Percentiles rank a stretch among this genome's conserved stretches.
These are phyloP conservation scores for Ophiocordyceps camponoti-floridani DNA, from an alignment of 2,329 filamentous ascomycete species.

Conservation along the genomic window DNA sequence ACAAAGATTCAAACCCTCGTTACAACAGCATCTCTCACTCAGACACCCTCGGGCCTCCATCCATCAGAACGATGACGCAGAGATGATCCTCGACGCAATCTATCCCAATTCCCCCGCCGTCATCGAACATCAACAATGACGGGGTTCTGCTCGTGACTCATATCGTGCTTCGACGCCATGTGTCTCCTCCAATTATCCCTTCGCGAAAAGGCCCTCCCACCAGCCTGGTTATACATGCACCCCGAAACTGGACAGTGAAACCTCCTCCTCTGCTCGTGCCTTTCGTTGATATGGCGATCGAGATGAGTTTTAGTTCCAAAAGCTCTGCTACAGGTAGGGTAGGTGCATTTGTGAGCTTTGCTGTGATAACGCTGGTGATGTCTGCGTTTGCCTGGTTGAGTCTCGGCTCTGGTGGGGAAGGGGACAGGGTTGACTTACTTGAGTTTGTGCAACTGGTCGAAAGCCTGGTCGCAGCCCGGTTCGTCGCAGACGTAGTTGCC, in stretches of 20 bases:
- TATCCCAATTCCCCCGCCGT: not conserved
- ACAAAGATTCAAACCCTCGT: too few species aligned
- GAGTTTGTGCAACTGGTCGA: conserved; percentile 41
- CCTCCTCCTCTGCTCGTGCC: conserved; percentile 40
- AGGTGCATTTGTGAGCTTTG: conserved; percentile 38
- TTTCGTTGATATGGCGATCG: conserved; percentile 43
- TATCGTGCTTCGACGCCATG: conserved; percentile 40
- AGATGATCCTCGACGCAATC: too few species aligned
- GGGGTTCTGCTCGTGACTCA: conserved; percentile 13
- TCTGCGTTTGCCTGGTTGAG: conserved; percentile 11
- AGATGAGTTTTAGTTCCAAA: conserved; percentile 46
- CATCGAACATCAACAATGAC: not conserved
- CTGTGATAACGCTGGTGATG: conserved; percentile 45
- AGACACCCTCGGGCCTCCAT: too few species aligned
- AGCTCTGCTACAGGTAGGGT: conserved; percentile 31
- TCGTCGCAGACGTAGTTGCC: conserved; percentile 14
- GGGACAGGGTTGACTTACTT: conserved; percentile 22
- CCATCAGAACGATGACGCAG: too few species aligned
- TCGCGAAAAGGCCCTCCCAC: conserved; percentile 39
- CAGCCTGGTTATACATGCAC: conserved; percentile 36
- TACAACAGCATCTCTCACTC: too few species aligned
- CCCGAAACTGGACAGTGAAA: conserved; percentile 36
- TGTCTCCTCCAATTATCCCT: conserved; percentile 47
- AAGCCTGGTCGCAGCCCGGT: conserved; percentile 20
- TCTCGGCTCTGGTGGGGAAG: not conserved